These are phyloP conservation scores for Medicago truncatula DNA, from an alignment of 306 rosid genomes.

Conservation along the genomic window DNA sequence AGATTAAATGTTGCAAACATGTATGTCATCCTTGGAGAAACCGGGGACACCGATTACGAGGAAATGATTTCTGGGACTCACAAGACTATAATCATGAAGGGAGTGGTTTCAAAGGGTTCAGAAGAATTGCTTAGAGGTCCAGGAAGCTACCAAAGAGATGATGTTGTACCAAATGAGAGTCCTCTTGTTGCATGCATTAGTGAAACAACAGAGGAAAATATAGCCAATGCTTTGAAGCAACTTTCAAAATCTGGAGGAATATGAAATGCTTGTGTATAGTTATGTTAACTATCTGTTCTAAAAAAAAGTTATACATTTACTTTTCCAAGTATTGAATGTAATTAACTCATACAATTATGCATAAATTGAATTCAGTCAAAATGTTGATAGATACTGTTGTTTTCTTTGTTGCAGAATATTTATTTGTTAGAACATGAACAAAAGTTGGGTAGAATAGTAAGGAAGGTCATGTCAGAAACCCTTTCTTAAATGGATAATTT, in stretches of 20 bases:
- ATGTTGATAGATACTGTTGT: constrained; percentile 17
- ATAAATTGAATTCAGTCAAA: background rate
- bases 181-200: constrained; percentile 50
- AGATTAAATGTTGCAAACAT: constrained; percentile 80
- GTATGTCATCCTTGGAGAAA: constrained; percentile 84
- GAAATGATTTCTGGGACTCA: constrained; percentile 93
- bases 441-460: no score
- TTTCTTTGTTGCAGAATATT: background rate
- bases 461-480: no score
- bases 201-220: constrained; percentile 41
- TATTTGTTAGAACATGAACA: background rate
- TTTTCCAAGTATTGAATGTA: constrained; percentile 33
- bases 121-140: constrained; percentile 62
- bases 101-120: constrained; percentile 61
- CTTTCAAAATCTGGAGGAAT: constrained; percentile 41
- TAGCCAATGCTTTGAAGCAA: constrained; percentile 44
- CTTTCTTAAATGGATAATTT: no score
- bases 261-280: constrained; percentile 25
- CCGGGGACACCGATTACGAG: constrained; percentile 85
- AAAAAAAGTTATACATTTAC: constrained; percentile 9
- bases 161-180: constrained; percentile 74
- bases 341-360: constrained; percentile 10
- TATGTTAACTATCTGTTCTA: background rate
- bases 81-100: constrained; percentile 80
- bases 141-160: constrained; percentile 80